phyloP scores from a whole-genome alignment of 1,284 basidiomycete genomes.

The Earliella scabrosa region DNA sequence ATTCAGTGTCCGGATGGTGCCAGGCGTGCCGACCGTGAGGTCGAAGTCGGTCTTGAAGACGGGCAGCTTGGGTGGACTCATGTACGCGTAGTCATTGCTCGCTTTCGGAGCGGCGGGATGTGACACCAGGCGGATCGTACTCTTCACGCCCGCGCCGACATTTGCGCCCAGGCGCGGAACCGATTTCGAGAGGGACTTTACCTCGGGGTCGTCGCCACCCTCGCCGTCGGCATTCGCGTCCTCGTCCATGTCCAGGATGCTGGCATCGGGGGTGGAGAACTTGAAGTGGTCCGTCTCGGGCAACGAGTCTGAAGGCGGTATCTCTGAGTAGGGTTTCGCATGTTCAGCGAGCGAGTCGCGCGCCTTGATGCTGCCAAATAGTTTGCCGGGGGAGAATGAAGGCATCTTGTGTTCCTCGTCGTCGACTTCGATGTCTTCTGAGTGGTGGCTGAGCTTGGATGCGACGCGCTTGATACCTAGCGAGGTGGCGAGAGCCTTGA shows the following conservation, averaged over 20 bases:
- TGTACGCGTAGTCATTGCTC: constrained; percentile 8
- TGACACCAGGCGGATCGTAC: constrained; percentile 64
- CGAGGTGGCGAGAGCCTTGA: constrained; percentile 71
- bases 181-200: constrained; percentile 49
- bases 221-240: constrained; percentile 6
- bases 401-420: constrained; percentile 6
- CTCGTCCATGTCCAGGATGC: constrained; percentile 24
- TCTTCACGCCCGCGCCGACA: constrained; percentile 38
- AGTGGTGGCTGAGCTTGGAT: constrained; percentile 32
- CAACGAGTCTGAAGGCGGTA: constrained; percentile 47
- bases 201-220: constrained; percentile 42
- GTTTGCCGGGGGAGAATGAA: constrained; percentile 20
- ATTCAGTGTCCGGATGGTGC: constrained; percentile 33
- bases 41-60: constrained; percentile 71
- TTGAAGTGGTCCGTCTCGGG: constrained; percentile 54
- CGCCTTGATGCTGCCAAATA: constrained; percentile 21
- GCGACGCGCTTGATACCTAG: constrained; percentile 63
- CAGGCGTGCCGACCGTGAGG: constrained; percentile 60
- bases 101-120: constrained; percentile 9
- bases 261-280: constrained; percentile 42
- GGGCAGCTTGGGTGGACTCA: constrained; percentile 60
- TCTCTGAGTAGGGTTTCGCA: constrained; percentile 56
- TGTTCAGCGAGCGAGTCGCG: constrained; percentile 49
- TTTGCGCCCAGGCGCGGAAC: constrained; percentile 51
- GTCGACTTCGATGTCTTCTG: constrained; percentile 9